Evolutionary conservation across 352 stramenopile species (phyloP).

Genomic region (Phytophthora tentaculata): DNA sequence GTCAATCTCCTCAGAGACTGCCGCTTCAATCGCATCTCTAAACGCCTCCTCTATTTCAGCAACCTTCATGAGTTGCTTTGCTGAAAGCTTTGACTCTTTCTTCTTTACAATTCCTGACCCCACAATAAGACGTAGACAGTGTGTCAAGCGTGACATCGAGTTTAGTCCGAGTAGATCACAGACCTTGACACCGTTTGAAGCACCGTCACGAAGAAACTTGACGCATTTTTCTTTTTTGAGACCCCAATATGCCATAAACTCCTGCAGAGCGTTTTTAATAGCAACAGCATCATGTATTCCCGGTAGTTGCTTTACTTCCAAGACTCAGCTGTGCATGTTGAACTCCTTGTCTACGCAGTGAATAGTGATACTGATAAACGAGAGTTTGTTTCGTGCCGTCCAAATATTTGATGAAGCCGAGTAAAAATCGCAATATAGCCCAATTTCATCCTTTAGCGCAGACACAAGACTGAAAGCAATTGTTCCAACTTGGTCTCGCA

Average conservation of each 20-base stretch:
- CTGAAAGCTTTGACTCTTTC: neutral
- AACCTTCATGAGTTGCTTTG: neutral
- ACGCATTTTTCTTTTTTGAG: conserved; percentile 1
- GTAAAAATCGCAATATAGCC: conserved; percentile 7
- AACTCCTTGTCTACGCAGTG: conserved; percentile 4
- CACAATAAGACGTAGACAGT: conserved; percentile 11
- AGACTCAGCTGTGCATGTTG: conserved; percentile 4
- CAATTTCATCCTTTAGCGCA: conserved; percentile 1
- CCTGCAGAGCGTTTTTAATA: neutral
- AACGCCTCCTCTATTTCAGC: neutral
- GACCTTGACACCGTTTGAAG: neutral
- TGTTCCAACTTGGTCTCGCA: neutral
- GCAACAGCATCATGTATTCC: conserved; percentile 3
- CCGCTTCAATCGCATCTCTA: neutral
- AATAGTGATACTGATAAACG: conserved; percentile 7
- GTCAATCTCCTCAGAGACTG: neutral
- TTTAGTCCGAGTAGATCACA: neutral
- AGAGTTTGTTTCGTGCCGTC: conserved; percentile 4
- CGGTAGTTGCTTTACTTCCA: neutral
- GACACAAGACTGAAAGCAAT: neutral
- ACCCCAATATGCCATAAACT: neutral
- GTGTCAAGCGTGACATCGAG: conserved; percentile 8
- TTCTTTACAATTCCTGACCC: conserved; percentile 13
- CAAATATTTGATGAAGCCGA: conserved; percentile 15
- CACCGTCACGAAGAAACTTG: conserved; percentile 13